Evolutionary conservation across 257 asterid genomes (phyloP).

Genomic region (Lithospermum erythrorhizon): DNA sequence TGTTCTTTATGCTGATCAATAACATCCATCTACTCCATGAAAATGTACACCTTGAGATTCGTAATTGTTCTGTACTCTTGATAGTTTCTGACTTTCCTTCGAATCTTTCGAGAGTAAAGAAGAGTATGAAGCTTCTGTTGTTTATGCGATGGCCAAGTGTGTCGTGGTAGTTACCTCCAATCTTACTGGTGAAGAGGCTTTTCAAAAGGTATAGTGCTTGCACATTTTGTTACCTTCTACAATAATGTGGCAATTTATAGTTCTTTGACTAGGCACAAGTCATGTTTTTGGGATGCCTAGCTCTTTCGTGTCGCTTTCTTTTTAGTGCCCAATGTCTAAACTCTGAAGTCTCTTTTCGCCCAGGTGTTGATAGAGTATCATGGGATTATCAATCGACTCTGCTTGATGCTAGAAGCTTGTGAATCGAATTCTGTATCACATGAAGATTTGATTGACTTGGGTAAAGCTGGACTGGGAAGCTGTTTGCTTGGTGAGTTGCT

Average conservation of each 20-base stretch:
- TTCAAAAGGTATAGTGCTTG: constrained; percentile 55
- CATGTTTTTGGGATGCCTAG: background rate
- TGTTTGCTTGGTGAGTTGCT: constrained; percentile 97
- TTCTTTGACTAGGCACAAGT: background rate
- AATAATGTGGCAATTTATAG: too few species aligned
- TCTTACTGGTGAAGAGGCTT: constrained; percentile 95
- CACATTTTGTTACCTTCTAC: too few species aligned
- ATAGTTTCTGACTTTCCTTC: constrained; percentile 6
- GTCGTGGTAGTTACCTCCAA: constrained; percentile 97
- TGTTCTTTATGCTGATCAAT: too few species aligned
- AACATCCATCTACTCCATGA: constrained; percentile 7
- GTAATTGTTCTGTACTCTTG: constrained; percentile 14
- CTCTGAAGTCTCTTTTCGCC: background rate
- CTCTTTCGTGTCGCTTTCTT: too few species aligned
- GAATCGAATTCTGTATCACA: constrained; percentile 86
- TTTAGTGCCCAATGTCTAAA: background rate
- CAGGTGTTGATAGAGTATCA: constrained; percentile 84
- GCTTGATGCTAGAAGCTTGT: constrained; percentile 82
- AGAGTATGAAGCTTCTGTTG: constrained; percentile 99
- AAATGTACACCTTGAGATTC: constrained; percentile 5
- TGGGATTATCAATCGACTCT: constrained; percentile 81
- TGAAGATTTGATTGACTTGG: constrained; percentile 85
- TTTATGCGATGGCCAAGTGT: constrained; percentile 93
- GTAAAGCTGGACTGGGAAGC: constrained; percentile 96
- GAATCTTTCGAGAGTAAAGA: constrained; percentile 70